These are phyloP conservation scores for Mollisia scopiformis DNA, from an alignment of 2,329 filamentous ascomycete genomes.

Conservation along the genomic window DNA sequence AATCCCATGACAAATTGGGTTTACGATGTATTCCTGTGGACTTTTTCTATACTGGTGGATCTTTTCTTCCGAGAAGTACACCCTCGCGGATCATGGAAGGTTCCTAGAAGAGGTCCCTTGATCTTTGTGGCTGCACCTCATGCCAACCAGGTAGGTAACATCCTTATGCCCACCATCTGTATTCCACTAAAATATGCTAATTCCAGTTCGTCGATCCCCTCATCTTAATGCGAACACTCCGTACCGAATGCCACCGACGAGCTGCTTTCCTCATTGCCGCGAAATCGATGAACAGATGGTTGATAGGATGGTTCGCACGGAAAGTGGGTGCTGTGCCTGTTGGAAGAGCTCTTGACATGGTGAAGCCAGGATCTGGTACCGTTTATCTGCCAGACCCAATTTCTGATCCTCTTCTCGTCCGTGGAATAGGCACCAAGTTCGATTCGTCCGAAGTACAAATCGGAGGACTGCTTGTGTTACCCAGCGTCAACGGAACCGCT, in stretches of 20 bases:
- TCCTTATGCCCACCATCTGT: background rate
- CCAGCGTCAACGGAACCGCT: conserved; percentile 74
- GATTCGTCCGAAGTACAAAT: conserved; percentile 70
- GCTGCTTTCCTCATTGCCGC: conserved; percentile 93
- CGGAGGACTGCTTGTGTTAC: conserved; percentile 85
- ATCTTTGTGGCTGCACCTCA: conserved; percentile 97
- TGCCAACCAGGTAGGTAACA: conserved; percentile 81
- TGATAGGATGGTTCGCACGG: conserved; percentile 85
- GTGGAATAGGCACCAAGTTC: conserved; percentile 67
- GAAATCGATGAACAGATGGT: conserved; percentile 87
- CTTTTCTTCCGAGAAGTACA: conserved; percentile 98
- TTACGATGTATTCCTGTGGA: conserved; percentile 79
- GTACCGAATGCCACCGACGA: conserved; percentile 81
- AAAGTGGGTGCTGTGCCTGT: conserved; percentile 92
- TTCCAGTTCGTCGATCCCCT: conserved; percentile 92
- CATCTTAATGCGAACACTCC: conserved; percentile 88
- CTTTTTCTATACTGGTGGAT: conserved; percentile 82
- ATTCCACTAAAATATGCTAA: conserved; percentile 4
- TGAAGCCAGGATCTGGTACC: conserved; percentile 76
- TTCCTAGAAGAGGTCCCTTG: conserved; percentile 84
- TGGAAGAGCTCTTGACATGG: conserved; percentile 84
- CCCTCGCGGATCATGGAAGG: conserved; percentile 91
- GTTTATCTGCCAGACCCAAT: conserved; percentile 90
- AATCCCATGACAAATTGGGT: conserved; percentile 74
- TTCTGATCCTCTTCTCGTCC: conserved; percentile 79